phyloP scores from a whole-genome alignment of 768 basidiomycete genomes.

The Suillus ampliporus region DNA sequence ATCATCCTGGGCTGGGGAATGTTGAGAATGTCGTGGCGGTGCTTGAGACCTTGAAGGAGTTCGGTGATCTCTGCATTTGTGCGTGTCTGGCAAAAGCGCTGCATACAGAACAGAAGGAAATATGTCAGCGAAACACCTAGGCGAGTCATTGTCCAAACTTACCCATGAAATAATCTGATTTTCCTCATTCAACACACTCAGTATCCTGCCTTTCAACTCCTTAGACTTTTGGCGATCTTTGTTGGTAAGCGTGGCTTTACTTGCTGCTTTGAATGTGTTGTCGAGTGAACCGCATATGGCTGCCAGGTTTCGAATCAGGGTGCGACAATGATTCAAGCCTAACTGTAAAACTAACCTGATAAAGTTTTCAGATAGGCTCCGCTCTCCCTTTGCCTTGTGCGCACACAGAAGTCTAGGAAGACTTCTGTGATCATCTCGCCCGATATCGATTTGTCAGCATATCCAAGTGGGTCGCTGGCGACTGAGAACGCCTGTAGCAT shows the following conservation, averaged over 20 bases:
- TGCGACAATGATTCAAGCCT: too few species aligned
- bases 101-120: too few species aligned
- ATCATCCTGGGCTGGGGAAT: slow-evolving; percentile 19
- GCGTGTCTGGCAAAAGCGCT: slow-evolving; percentile 22
- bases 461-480: neutral
- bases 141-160: slow-evolving; percentile 9
- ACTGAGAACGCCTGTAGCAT: neutral
- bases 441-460: slow-evolving; percentile 17
- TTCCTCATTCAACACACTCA: slow-evolving; percentile 23
- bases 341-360: too few species aligned
- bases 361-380: slow-evolving; percentile 9
- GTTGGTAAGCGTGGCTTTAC: slow-evolving; percentile 17
- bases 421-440: slow-evolving; percentile 28
- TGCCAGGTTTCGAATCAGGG: too few species aligned
- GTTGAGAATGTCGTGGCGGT: slow-evolving; percentile 13
- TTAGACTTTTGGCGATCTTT: neutral
- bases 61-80: slow-evolving; percentile 20
- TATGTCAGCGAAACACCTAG: too few species aligned
- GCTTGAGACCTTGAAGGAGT: slow-evolving; percentile 18
- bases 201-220: slow-evolving; percentile 18
- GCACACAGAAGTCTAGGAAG: slow-evolving; percentile 20
- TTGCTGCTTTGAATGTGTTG: slow-evolving; percentile 23
- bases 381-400: neutral
- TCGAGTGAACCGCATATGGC: slow-evolving; percentile 17
- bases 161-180: slow-evolving; percentile 24